Base-by-base conservation (phyloP, 75 land plant genomes). In the Cunninghamia lanceolata region DNA sequence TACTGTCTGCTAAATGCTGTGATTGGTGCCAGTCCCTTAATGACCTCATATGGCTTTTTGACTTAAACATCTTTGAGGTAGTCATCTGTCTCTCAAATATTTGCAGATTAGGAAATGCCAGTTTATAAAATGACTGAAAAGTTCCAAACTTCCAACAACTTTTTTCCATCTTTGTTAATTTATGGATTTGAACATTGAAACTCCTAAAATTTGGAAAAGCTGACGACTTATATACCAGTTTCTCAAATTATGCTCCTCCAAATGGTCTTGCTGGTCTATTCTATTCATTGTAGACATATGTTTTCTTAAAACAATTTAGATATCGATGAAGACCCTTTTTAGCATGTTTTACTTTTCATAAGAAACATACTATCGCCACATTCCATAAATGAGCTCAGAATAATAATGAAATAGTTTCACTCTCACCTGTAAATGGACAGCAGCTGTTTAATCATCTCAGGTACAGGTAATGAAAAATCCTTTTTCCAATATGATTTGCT, bases 341-440 rank as follows among this genome's bases (percentile, higher is more conserved):
- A n/a, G 30, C 46, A 42, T 28, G 4, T 80, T 28, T 50, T 50
- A 13, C 53, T 13, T 11, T 80, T 43, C 43, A 9, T 25, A 42
- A 38, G 19, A 79, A 80, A 39, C 13, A 17, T 80, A 42, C 82
- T n/a, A 42, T 80, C 34, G 3, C 10, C 32, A 80, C 14, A n/a
- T 43, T 30, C 46, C n/a, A 11, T 80, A 42, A 42, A 80, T 43
- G 11, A 80, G 47, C 30, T 28, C 50, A 80, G 25, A 10, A 80
- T 80, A 80, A 80, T 45, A 28, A 45, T 80, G 50, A 43, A 10
- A 45, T 43, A 80, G 50, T 80, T 80, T 45, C 50, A 80, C 43
- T 80, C 45, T 80, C 82, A 80, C 28, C 47, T 45, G 14, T 80
- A 45, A 80, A 45, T 45, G 52, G 82, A 42, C 82, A 19, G 47